Evolutionary conservation across 495 filamentous ascomycete species (phyloP).

Genomic region (Penicillium chermesinum): DNA sequence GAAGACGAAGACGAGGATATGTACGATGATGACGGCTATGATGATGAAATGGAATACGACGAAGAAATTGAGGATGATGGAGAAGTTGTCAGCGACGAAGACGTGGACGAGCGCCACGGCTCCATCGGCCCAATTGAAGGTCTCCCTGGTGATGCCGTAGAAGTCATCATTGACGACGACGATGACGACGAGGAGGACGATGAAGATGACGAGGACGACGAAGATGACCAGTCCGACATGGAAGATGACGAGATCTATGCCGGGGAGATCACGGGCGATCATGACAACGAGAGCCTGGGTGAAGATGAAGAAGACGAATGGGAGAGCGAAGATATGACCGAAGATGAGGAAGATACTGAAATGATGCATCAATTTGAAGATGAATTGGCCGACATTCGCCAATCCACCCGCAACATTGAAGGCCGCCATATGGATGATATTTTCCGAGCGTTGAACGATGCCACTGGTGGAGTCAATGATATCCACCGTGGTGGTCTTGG

Average conservation of each 20-base stretch:
- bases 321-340: conserved; percentile 54
- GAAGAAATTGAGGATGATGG: conserved; percentile 80
- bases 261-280: conserved; percentile 55
- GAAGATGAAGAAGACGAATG: conserved; percentile 56
- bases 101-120: conserved; percentile 39
- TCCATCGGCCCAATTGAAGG: conserved; percentile 62
- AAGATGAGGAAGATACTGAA: conserved; percentile 51
- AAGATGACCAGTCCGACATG: conserved; percentile 53
- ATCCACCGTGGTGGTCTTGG: conserved; percentile 33
- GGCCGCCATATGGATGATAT: conserved; percentile 48
- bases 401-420: conserved; percentile 55
- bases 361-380: conserved; percentile 47
- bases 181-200: conserved; percentile 56
- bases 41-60: conserved; percentile 86
- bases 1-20: conserved; percentile 77
- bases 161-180: conserved; percentile 77
- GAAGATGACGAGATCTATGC: conserved; percentile 51
- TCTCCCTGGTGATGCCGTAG: conserved; percentile 73
- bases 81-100: conserved; percentile 83
- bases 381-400: conserved; percentile 58
- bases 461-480: conserved; percentile 33
- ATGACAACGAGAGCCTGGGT: conserved; percentile 57
- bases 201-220: conserved; percentile 65
- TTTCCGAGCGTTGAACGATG: conserved; percentile 41
- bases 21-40: conserved; percentile 71